Evolutionary conservation across 2,329 filamentous ascomycete genomes (phyloP), one percentile per base, ranked within the genome.

Genomic region (Phyllosticta capitalensis): DNA sequence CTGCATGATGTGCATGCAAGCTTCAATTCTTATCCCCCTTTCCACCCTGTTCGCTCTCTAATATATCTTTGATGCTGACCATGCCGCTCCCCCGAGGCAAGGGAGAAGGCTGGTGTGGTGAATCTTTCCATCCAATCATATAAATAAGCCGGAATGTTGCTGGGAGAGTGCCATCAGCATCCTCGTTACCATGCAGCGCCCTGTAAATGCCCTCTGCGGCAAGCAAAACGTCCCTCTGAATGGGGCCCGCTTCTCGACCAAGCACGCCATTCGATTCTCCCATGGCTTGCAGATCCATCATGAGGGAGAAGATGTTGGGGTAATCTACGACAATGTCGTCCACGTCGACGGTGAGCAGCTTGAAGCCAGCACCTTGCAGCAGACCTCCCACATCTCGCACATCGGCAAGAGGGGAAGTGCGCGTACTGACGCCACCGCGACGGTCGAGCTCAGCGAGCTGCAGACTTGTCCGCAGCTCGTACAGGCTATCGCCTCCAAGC

Each of bases 101-200:
- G 5, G 94, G 92, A 74, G 92, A 80, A 1, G 86, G 80, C 75
- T 97, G 92, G 57, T 86, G 83, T 28, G 82, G 81, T 1, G 89
- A 87, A 65, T 92, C 89, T 71, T 92, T 95, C 94, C 94, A 99
- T 0, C 94, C 94, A 74, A 99, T 99, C 92, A 97, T 96, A 73
- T 94, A 96, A 63, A 99, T 96, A 66, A 96, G 81, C 65, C 94
- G 83, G 70, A 96, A 99, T 0, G 94, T 99, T 1, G 94, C 94
- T 0, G 94, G 94, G 1, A 80, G 65, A 2, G 78, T 83, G 20
- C 83, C 88, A 9, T 54, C 30, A 3, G 28, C 30, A 67, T 78
- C 75, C 52, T 74, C 67, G 55, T 95, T 91, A 19, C 89, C 92
- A 72, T 99, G 91, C 60, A 99, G 75, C 69, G 88, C 86, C 54